Evolutionary conservation across 306 rosid genomes (phyloP), one percentile per base, ranked within the genome.

Genomic region (Cicer arietinum): DNA sequence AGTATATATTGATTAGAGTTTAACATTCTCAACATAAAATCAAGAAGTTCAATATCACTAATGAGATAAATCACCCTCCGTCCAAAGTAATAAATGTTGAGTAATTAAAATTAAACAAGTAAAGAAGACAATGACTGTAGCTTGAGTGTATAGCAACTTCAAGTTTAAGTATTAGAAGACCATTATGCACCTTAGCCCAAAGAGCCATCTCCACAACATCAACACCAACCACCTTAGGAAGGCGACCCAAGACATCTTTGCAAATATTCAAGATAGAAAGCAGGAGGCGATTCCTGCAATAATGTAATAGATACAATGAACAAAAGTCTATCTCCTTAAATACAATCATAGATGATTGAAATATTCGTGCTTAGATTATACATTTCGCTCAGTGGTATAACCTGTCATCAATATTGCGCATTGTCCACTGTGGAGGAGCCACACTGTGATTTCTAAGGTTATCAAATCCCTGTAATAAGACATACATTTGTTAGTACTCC

Each of bases 191-290:
- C 99, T 94, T 94, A 54, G 96, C 99, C 99, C 99, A 92, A 69
- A 94, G 96, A 84, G 99, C 99, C 99, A 94, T 90, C 90, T 94
- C 99, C 79, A 94, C 99, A 25, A 94, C 92, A 89, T 94, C 99
- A 57, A 94, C 80, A 64, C 97, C 97, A 83, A 92, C 93, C 81
- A 94, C 93, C 87, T 94, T 94, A 50, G 99, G 99, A 77, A 92
- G 86, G 77, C 91, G 97, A 64, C 87, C 96, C 67, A 92, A 8
- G 56, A 81, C 81, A 80, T 92, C 99, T 83, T 90, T 92, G 91
- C 95, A 92, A 64, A 86, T 84, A 83, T 90, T 94, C 67, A 94
- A 84, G 78, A 92, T 81, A 77, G 83, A 81, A 18, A 91, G 58
- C 62, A 94, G 84, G 76, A 94, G 90, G 77, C 99, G 99, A 45